Conservation (phyloP, 495 filamentous ascomycete species). For the Chlorociboria aeruginascens region DNA sequence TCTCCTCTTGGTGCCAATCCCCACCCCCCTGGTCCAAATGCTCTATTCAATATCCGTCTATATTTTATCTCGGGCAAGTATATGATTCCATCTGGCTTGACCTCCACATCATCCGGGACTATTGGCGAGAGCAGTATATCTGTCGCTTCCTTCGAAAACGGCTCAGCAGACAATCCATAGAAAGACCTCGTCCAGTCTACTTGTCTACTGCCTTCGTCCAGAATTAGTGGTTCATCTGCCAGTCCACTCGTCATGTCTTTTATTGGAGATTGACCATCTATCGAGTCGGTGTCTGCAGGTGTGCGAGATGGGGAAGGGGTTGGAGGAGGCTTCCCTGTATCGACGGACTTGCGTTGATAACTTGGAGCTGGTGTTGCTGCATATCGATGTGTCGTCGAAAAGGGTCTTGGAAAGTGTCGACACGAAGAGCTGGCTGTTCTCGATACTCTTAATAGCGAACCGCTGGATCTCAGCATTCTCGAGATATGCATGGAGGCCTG, state of each 20-base stretch:
- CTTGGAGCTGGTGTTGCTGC: conserved; percentile 13
- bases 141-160: conserved; percentile 67
- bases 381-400: conserved; percentile 2
- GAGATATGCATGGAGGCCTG: conserved; percentile 1
- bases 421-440: not conserved
- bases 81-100: conserved; percentile 92
- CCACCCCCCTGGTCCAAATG: conserved; percentile 95
- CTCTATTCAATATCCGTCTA: conserved; percentile 74
- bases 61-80: conserved; percentile 99
- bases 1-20: conserved; percentile 84
- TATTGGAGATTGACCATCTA: conserved; percentile 16
- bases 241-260: conserved; percentile 21
- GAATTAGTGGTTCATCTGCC: conserved; percentile 21
- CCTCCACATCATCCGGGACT: conserved; percentile 69
- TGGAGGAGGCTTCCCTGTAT: conserved; percentile 3
- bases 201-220: conserved; percentile 18
- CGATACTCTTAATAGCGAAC: not conserved
- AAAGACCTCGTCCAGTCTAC: conserved; percentile 91
- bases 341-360: conserved; percentile 7
- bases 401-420: conserved; percentile 1
- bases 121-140: conserved; percentile 58
- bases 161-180: conserved; percentile 66
- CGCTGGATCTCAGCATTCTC: not conserved
- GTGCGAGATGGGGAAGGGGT: conserved; percentile 1
- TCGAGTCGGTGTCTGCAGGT: conserved; percentile 1